Conservation (phyloP, 768 basidiomycete species). For the Mycena sanguinolenta region DNA sequence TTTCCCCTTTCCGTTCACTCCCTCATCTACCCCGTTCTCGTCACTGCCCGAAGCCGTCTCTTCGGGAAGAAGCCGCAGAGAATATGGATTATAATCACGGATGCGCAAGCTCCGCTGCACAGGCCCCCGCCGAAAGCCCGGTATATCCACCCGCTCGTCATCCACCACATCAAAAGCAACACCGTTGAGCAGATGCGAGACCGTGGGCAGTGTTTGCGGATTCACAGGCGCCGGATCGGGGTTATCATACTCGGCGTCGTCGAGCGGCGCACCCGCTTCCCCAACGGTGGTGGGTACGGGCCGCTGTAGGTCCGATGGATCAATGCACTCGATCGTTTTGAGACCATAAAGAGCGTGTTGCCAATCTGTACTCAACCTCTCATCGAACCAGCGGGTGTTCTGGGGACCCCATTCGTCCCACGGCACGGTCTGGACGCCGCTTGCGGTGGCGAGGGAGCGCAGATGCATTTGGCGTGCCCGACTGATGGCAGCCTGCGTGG, state of each 20-base stretch:
- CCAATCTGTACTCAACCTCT: constrained; percentile 65
- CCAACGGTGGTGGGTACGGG: constrained; percentile 19
- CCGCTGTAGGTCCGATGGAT: constrained; percentile 32
- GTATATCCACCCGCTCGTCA: constrained; percentile 6
- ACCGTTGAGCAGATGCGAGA: constrained; percentile 31
- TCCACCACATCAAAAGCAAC: constrained; percentile 31
- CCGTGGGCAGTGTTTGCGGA: constrained; percentile 23
- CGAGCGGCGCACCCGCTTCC: constrained; percentile 15
- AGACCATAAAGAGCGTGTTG: constrained; percentile 67
- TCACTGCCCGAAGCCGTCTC: not conserved
- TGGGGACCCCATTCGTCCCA: constrained; percentile 67
- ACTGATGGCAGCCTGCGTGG: constrained; percentile 10
- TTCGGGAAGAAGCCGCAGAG: constrained; percentile 36
- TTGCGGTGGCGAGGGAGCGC: constrained; percentile 34
- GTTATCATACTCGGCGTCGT: constrained; percentile 13
- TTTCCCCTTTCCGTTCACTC: constrained; percentile 12
- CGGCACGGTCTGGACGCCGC: constrained; percentile 45
- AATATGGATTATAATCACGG: constrained; percentile 55
- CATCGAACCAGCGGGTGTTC: constrained; percentile 68
- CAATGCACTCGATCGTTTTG: constrained; percentile 62
- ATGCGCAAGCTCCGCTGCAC: constrained; percentile 46
- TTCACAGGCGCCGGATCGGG: constrained; percentile 13
- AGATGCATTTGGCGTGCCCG: constrained; percentile 34
- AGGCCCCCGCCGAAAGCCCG: constrained; percentile 9
- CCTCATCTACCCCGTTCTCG: not conserved